Evolutionary conservation across 179 eudicot species (phyloP).

Genomic region (Drosera spatulata): DNA sequence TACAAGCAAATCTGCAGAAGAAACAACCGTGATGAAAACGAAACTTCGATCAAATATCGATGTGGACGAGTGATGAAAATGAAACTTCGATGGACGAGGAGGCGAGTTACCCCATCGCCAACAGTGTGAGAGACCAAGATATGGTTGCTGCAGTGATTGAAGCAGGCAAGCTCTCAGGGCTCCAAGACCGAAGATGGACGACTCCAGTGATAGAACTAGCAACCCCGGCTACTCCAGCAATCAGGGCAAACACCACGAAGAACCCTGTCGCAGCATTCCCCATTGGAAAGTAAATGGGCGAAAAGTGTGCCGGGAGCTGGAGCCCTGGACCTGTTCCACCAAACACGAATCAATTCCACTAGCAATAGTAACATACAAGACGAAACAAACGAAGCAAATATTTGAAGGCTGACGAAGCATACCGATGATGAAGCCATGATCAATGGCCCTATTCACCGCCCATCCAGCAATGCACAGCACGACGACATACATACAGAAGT

Average conservation of each 20-base stretch:
- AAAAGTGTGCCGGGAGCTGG: slow-evolving; percentile 68
- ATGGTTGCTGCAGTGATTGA: slow-evolving; percentile 48
- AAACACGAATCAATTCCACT: neutral
- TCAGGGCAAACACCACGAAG: slow-evolving; percentile 48
- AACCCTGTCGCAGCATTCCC: slow-evolving; percentile 88
- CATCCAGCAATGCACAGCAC: slow-evolving; percentile 67
- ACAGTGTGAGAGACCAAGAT: slow-evolving; percentile 68
- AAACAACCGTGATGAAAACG: neutral
- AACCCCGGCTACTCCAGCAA: slow-evolving; percentile 71
- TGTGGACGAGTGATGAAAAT: too few species aligned
- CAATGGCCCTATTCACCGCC: slow-evolving; percentile 69
- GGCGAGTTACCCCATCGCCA: slow-evolving; percentile 70
- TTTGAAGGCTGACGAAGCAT: neutral
- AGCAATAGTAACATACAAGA: neutral
- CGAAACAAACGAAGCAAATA: neutral
- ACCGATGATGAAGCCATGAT: slow-evolving; percentile 80
- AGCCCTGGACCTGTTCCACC: slow-evolving; percentile 50
- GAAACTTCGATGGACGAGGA: too few species aligned
- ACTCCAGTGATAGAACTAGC: slow-evolving; percentile 60
- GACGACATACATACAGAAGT: slow-evolving; percentile 78
- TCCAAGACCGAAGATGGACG: slow-evolving; percentile 39
- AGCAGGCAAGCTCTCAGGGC: slow-evolving; percentile 35
- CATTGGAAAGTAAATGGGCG: slow-evolving; percentile 82
- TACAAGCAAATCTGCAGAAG: slow-evolving; percentile 48
- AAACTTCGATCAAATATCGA: too few species aligned